Evolutionary conservation across 371 early-diverging fungal species (phyloP), one percentile per base, ranked within the genome.

Genomic region (Funneliformis caledonium): DNA sequence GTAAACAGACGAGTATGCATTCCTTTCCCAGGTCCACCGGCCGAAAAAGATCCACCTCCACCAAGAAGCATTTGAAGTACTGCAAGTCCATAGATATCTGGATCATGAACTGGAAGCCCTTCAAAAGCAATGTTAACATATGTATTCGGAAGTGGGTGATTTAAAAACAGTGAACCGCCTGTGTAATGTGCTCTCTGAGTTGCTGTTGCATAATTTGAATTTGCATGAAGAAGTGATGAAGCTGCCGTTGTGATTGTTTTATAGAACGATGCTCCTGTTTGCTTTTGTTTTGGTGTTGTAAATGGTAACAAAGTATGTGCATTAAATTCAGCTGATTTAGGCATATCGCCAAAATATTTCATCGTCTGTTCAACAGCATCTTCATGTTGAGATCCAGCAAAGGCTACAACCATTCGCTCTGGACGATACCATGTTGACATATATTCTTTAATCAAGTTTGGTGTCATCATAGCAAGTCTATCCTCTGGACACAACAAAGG

Each of bases 11-110:
- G 93, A 19, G 98, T 97, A 89, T 98, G 97, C 97, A 99, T 97
- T 80, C 99, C 99, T 86, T 99, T 98, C 33, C 99, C 99, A 0
- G 99, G 99, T 1, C 99, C 99, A 81, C 99, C 99, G 0, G 99
- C 99, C 14, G 96, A 96, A 86, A 99, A 99, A 6, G 97, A 95
- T 1, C 96, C 96, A 70, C 99, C 99, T 47, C 99, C 99, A 33
- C 99, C 99, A 81, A 99, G 88, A 42, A 99, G 86, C 81, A 95
- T 90, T 79, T 97, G 94, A 69, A 98, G 88, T 3, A 95, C 95
- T 7, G 99, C 96, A 74, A 97, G 87, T 3, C 97, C 91, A 84
- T 97, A 98, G 4, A 96, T 93, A 83, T 97, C 97, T 59, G 95
- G 90, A 87, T 96, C 92, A 83, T 93, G 84, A 84, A 94, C 89